Base-by-base conservation (phyloP, 257 asterid genomes). In the Echites panduratus region DNA sequence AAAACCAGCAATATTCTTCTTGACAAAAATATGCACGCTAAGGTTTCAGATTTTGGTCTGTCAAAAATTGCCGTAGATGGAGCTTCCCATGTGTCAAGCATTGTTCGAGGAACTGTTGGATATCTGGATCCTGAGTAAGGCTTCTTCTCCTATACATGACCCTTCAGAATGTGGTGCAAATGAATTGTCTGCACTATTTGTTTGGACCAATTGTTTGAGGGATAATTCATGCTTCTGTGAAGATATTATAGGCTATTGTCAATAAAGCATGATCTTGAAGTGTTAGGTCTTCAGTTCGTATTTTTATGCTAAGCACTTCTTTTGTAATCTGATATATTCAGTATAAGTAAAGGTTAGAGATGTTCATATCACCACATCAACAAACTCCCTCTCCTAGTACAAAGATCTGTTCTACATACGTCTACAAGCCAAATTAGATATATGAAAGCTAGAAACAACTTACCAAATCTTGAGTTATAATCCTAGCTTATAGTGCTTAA, bases 21-120 rank as follows among this genome's bases (percentile, higher is more conserved):
- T 0, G 99, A 95, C 87, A 90, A 78, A 79, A 92, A 90, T 85
- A 87, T 79, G 91, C 88, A 90, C 77, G 99, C 99, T 47, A 95
- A 95, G 83, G 99, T 95, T 75, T 90, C 98, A 7, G 99, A 95
- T 86, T 95, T 95, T 66, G 99, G 99, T 75, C 99, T 95, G 79
- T 95, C 99, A 2, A 95, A 92, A 84, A 87, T 92, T 73, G 96
- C 97, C 12, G 93, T 87, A 27, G 99, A 95, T 79, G 99, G 98
- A 80, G 89, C 96, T 85, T 95, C 98, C 68, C 99, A 95, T 47
- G 99, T 95, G 53, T 95, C 99, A 2, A 95, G 99, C 88, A 89
- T 92, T 9, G 99, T 95, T 80, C 97, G 99, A 32, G 99, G 99
- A 73, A 95, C 99, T 69, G 96, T 95, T 79, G 99, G 99, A 57